phyloP scores from a whole-genome alignment of 1,284 basidiomycete genomes.

The Heterobasidion occidentale region DNA sequence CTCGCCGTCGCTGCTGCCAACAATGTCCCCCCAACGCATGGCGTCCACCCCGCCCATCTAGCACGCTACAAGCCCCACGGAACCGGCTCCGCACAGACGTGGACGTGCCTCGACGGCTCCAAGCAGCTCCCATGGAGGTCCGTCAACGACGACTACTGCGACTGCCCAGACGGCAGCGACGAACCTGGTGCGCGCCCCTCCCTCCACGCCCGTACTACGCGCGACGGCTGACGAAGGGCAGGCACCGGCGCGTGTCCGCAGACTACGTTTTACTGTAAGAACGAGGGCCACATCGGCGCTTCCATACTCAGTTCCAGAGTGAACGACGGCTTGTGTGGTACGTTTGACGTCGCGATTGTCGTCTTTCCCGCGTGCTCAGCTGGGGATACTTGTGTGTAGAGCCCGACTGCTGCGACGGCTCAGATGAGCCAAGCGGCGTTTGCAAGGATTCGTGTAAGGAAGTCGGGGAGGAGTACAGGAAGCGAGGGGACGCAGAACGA shows the following conservation, averaged over 20 bases:
- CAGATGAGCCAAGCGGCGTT: constrained; percentile 77
- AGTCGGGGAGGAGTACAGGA: constrained; percentile 65
- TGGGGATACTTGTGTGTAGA: constrained; percentile 38
- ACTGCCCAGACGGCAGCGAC: constrained; percentile 89
- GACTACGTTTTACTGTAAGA: constrained; percentile 79
- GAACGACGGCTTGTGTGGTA: constrained; percentile 93
- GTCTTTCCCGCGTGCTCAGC: constrained; percentile 3
- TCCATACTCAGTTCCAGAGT: constrained; percentile 79
- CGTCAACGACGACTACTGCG: constrained; percentile 94
- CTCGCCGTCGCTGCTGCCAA: too few species aligned
- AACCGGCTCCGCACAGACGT: constrained; percentile 22
- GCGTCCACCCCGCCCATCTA: neutral
- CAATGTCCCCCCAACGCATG: neutral
- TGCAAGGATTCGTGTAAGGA: constrained; percentile 79
- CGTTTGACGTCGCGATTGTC: constrained; percentile 17
- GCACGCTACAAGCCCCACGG: neutral
- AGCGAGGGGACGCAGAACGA: constrained; percentile 58
- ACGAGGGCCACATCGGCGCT: constrained; percentile 82
- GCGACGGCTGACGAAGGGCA: constrained; percentile 19
- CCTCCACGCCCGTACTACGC: neutral
- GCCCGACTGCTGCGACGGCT: constrained; percentile 95
- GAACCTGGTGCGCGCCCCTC: constrained; percentile 62
- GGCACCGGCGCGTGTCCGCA: constrained; percentile 85
- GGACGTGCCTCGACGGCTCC: constrained; percentile 69
- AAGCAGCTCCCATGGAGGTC: constrained; percentile 68